A percentile compares a stretch with the other conserved stretches of the same genome.
Conservation (phyloP, 1,139 yeast species). For the Magnusiomyces suaveolens region DNA sequence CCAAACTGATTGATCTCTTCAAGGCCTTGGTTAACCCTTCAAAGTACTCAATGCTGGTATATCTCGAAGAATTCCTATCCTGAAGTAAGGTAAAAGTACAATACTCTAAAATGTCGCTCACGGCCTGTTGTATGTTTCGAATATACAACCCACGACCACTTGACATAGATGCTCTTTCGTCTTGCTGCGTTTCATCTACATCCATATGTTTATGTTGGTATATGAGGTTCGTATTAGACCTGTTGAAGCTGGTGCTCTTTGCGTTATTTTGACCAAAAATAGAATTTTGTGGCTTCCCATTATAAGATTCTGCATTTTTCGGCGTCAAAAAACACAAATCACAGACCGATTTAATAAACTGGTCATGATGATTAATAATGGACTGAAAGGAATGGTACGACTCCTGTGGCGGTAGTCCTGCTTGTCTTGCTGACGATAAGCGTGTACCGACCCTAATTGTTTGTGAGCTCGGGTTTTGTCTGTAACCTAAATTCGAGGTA, state of each 20-base stretch:
- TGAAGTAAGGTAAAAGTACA: conserved; percentile 1
- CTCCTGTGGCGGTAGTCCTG: background rate
- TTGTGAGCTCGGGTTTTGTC: background rate
- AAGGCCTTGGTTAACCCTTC: background rate
- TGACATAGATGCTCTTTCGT: no score
- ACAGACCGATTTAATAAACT: conserved; percentile 1
- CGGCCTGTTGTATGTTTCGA: background rate
- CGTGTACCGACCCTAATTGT: no score
- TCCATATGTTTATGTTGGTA: no score
- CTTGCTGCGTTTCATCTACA: no score
- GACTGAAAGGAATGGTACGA: conserved; percentile 3
- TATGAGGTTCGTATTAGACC: no score
- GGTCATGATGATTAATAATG: background rate
- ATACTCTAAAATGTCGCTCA: background rate
- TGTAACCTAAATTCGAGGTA: background rate
- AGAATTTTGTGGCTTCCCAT: no score
- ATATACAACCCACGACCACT: background rate
- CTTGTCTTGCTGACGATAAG: no score
- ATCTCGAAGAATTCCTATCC: background rate
- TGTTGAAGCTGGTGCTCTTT: background rate
- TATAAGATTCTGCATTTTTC: background rate
- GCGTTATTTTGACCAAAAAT: background rate
- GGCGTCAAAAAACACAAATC: conserved; percentile 2
- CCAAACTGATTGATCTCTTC: background rate
- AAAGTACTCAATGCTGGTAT: conserved; percentile 1